Evolutionary conservation across 164 flowering plant species (phyloP), one percentile per base, ranked within the genome.

Genomic region (Magnolia sinica): DNA sequence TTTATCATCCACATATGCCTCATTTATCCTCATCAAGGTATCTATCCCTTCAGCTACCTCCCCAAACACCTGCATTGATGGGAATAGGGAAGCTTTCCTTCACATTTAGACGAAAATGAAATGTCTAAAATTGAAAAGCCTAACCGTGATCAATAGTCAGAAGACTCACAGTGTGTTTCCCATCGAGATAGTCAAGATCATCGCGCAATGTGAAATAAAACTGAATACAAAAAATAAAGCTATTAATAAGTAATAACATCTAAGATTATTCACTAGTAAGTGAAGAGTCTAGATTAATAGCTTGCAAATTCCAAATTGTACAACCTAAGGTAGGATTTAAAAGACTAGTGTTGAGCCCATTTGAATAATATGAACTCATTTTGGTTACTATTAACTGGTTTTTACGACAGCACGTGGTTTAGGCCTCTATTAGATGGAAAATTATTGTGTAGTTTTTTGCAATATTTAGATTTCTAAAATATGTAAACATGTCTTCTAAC

Each of bases 141-240:
- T 19, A 45, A 29, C 18, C 22, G 11, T 31, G 22, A 52, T 14
- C 14, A 24, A 45, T 18, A 67, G 58, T 61, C 6, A 78, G 73
- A 81, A 69, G 51, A 83, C 98, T 90, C 76, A 93, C 99, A 18
- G 98, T 90, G 82, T 96, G 97, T 82, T 96, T 91, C 61, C 90
- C 98, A 80, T 96, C 97, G 37, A 96, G 98, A 81, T 94, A 96
- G 80, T 96, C 99, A 45, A 96, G 90, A 83, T 92, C 97, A 77
- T 91, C 96, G 22, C 97, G 96, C 81, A 96, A 74, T 45, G 98
- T 96, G 73, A 96, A 75, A 81, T 96, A 96, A 76, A 96, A 96
- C 99, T 96, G 95, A 51, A 86, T 71, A 50, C 11, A 65, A 67
- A 75, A 66, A 8, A 75, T 23, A 67, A 27, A 22, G 8, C 9